These are phyloP conservation scores for Aspergillus heteromorphus DNA, from an alignment of 495 filamentous ascomycete genomes.

Conservation along the genomic window DNA sequence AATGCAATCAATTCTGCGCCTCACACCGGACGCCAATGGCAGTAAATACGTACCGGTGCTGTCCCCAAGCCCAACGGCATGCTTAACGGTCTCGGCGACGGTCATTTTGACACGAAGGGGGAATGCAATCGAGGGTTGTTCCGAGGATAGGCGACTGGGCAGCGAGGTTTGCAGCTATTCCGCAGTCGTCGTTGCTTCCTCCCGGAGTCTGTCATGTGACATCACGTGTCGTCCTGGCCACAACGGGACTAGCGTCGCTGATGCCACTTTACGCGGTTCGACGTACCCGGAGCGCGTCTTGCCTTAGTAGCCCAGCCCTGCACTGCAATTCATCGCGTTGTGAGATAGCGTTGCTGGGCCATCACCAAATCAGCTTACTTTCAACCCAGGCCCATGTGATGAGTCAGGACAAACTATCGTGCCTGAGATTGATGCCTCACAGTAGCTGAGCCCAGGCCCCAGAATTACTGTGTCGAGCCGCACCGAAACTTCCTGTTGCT, in stretches of 20 bases:
- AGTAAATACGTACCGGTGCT: conserved; percentile 34
- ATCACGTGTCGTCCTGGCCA: conserved; percentile 9
- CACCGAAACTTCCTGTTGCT: conserved; percentile 13
- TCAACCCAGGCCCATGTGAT: not conserved
- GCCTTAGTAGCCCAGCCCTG: conserved; percentile 11
- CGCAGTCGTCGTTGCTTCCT: conserved; percentile 27
- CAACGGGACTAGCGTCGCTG: conserved; percentile 24
- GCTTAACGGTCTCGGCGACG: conserved; percentile 50
- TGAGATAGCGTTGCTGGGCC: conserved; percentile 12
- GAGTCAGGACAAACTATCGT: not conserved
- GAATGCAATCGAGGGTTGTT: conserved; percentile 12
- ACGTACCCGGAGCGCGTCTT: conserved; percentile 16
- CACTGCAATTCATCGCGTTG: conserved; percentile 24
- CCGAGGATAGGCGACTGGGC: conserved; percentile 17
- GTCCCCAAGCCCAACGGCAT: conserved; percentile 45
- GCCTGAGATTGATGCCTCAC: conserved; percentile 7
- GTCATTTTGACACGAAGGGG: conserved; percentile 34
- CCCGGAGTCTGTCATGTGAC: conserved; percentile 28
- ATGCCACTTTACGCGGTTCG: conserved; percentile 27
- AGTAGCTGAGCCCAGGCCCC: conserved; percentile 3
- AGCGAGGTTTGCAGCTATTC: conserved; percentile 29
- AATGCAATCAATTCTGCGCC: conserved; percentile 2
- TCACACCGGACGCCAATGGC: conserved; percentile 14
- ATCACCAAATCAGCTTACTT: conserved; percentile 20
- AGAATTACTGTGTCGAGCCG: conserved; percentile 4